phyloP scores from a whole-genome alignment of 306 rosid species.

The Vicia villosa region DNA sequence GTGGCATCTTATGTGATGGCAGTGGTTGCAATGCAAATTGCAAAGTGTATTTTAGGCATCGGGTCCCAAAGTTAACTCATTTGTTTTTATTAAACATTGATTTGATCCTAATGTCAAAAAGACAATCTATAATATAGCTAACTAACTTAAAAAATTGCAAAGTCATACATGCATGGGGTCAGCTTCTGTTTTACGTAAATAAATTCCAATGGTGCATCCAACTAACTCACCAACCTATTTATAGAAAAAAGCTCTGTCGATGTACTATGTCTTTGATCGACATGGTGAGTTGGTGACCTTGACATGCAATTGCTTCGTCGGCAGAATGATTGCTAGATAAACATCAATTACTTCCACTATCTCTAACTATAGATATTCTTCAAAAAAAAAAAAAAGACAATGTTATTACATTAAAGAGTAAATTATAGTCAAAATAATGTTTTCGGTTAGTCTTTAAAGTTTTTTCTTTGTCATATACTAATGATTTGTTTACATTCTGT shows the following conservation, averaged over 20 bases:
- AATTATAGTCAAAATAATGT: too few relatives aligned
- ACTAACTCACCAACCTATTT: constrained; percentile 13
- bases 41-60: constrained; percentile 17
- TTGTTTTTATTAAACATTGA: constrained; percentile 22
- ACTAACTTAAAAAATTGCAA: constrained; percentile 42
- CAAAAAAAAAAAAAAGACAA: not conserved
- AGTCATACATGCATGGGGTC: constrained; percentile 26
- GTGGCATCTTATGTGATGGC: constrained; percentile 36
- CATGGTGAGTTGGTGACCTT: too few relatives aligned
- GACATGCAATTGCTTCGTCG: not conserved
- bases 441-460: too few relatives aligned
- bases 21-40: constrained; percentile 37
- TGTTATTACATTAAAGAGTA: too few relatives aligned
- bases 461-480: too few relatives aligned
- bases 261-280: not conserved
- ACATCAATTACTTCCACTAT: not conserved
- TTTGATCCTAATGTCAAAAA: not conserved
- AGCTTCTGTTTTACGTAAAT: constrained; percentile 18
- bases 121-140: constrained; percentile 37
- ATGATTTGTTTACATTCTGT: too few relatives aligned
- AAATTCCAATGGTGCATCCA: constrained; percentile 37
- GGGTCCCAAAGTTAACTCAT: constrained; percentile 35
- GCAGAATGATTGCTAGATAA: not conserved
- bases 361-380: not conserved
- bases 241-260: not conserved